phyloP scores from a whole-genome alignment of 1,139 yeast species.

The Kodamaea anthophila region DNA sequence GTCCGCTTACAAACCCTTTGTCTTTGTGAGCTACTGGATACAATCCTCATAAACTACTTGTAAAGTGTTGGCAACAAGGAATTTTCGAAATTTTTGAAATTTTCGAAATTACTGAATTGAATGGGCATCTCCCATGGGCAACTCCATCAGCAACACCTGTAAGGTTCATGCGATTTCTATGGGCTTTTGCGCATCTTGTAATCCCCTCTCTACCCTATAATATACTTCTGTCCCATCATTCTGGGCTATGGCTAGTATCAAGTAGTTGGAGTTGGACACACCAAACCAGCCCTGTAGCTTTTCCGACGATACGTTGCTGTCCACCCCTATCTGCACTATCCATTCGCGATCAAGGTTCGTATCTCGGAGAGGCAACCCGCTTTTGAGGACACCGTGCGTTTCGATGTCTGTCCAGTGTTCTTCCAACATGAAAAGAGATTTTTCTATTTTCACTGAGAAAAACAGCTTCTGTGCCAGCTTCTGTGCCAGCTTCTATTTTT shows the following conservation, averaged over 20 bases:
- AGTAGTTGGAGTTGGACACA: conserved; percentile 3
- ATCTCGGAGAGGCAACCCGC: conserved; percentile 5
- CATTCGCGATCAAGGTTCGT: conserved; percentile 3
- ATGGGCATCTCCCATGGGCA: no score
- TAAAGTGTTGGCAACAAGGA: no score
- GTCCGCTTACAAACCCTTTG: no score
- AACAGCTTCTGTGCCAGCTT: no score
- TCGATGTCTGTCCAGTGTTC: conserved; percentile 9
- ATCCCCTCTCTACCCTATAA: conserved; percentile 6
- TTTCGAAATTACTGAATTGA: no score
- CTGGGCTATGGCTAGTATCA: conserved; percentile 7
- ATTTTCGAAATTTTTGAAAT: no score
- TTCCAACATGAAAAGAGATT: conserved; percentile 4
- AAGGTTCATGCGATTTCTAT: not conserved
- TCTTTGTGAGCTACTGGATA: no score
- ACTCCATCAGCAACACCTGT: no score
- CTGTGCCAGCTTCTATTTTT: no score
- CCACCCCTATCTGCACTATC: conserved; percentile 5
- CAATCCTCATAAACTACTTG: no score
- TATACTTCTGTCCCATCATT: conserved; percentile 8
- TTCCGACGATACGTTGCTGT: conserved; percentile 2
- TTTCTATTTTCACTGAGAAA: no score
- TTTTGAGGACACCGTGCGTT: conserved; percentile 2
- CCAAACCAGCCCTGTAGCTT: conserved; percentile 6
- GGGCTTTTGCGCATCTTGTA: no score